Evolutionary conservation across 1,139 yeast species (phyloP), one percentile per base, ranked within the genome.

Genomic region (Yamadazyma atmosphaerica): DNA sequence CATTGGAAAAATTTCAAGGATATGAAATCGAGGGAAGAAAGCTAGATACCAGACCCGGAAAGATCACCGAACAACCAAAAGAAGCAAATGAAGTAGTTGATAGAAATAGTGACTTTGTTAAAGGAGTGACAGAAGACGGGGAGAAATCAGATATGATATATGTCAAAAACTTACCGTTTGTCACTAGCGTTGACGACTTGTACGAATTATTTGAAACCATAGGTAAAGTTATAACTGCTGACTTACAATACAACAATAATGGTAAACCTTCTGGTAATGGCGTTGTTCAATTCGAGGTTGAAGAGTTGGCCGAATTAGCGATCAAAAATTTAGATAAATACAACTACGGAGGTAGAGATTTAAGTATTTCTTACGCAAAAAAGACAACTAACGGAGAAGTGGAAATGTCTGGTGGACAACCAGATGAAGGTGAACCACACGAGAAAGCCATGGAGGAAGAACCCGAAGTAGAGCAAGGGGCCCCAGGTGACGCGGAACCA

Each of bases 201-300:
- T 79, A 74, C 47, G 97, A 90, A 50, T 74, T 92, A 44, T 90
- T 90, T 60, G 94, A 85, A 56, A 84, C 95, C 23, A 80, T 89
- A 38, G 96, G 96, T 21, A 69, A 77, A 39, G 92, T 90, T 22
- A 68, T 66, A 32, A 74, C 74, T 38, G 97, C 97, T 15, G 96
- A 88, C 60, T 73, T 90, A 46, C 88, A 83, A 58, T 77, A 65
- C 51, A 79, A 78, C 52, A 35, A 39, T 10, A 67, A 66, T 24
- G 95, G 95, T 29, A 76, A 83, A 54, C 81, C 96, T 17, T 71
- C 83, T 4, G 98, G 98, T 29, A 68, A 75, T 48, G 97, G 95
- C 6, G 92, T 89, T 32, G 92, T 90, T 31, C 80, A 83, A 58
- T 87, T 86, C 54, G 86, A 79, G 46, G 70, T 74, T 42, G 76